Evolutionary conservation across 2,329 filamentous ascomycete genomes (phyloP).

Genomic region (Mariannaea sp.): DNA sequence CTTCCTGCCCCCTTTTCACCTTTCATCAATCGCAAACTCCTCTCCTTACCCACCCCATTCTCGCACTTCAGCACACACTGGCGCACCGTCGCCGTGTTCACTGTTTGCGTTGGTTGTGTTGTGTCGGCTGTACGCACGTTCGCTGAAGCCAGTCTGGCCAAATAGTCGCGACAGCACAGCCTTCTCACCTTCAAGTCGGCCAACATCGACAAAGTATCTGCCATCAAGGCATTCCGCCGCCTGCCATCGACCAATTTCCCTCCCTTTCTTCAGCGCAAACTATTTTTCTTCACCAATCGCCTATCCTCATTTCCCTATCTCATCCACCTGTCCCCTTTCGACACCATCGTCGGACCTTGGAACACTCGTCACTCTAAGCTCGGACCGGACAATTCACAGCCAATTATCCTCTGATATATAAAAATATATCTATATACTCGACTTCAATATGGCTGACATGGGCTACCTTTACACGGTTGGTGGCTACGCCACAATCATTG

Average conservation of each 20-base stretch:
- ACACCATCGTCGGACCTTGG: slow-evolving; percentile 21
- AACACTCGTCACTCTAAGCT: slow-evolving; percentile 19
- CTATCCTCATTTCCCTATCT: slow-evolving; percentile 6
- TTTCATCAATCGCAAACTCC: slow-evolving; percentile 16
- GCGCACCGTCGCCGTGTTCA: slow-evolving; percentile 21
- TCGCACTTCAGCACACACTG: background rate
- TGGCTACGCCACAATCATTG: slow-evolving; percentile 46
- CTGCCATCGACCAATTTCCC: slow-evolving; percentile 10
- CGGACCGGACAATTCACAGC: slow-evolving; percentile 12
- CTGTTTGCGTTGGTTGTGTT: slow-evolving; percentile 12
- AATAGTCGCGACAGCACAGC: slow-evolving; percentile 36
- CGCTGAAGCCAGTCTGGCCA: slow-evolving; percentile 43
- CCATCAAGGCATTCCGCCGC: slow-evolving; percentile 16
- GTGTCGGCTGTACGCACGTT: slow-evolving; percentile 25
- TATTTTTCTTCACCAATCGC: slow-evolving; percentile 12
- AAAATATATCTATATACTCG: slow-evolving; percentile 1
- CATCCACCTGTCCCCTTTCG: slow-evolving; percentile 14
- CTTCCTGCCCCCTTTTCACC: slow-evolving; percentile 26
- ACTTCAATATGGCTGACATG: slow-evolving; percentile 43
- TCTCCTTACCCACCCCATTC: background rate
- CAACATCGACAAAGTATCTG: slow-evolving; percentile 11
- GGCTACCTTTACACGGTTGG: slow-evolving; percentile 44
- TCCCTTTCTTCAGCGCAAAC: background rate
- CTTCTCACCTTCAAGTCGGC: slow-evolving; percentile 20
- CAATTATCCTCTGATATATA: no score